Evolutionary conservation across 192 early-diverging fungal genomes (phyloP), one percentile per base, ranked within the genome.

Genomic region (Podila epicladia): DNA sequence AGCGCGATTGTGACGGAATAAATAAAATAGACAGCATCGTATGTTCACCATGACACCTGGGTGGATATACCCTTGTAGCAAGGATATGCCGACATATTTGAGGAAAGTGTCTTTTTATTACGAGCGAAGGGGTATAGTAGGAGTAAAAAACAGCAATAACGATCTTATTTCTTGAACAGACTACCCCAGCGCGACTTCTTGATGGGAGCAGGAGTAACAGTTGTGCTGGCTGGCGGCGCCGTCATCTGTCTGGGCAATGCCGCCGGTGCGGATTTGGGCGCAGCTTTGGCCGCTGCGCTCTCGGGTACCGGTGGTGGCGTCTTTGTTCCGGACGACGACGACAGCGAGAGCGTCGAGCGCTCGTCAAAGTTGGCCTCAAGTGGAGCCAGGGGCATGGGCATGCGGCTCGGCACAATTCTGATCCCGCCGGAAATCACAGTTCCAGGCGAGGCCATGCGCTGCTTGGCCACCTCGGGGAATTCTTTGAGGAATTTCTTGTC

Each of bases 181-280:
- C 69, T 63, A 19, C 69, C 65, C 75, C 75, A 78, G 26, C 69
- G 58, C 13, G 69, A 78, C 59, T 72, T 78, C 50, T 78, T 78
- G 45, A 50, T 1, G 0, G 74, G 61, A 9, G 60, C 41, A 19
- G 51, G 26, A 9, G 50, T 9, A 0, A 9, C 33, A 4, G 58
- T 60, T 22, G 58, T 59, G 4, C 59, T 62, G 8, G 29, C 29
- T 29, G 65, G 9, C 9, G 37, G 35, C 41, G 49, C 64, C 22
- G 32, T 67, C n/a, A 53, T 24, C 1, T 22, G 32, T 15, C 51
- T 35, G 22, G 29, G 13, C 12, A 51, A 31, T 0, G 33, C 65
- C 1, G 45, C 53, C 32, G 35, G 33, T 19, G 62, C 37, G 2
- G 31, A 12, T 17, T n/a, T 55, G 53, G 53, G 53, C 53, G 24